Percentiles rank a stretch among this genome's conserved stretches.
These are phyloP conservation scores for Penicillium polonicum DNA, from an alignment of 2,329 filamentous ascomycete genomes.

Conservation along the genomic window DNA sequence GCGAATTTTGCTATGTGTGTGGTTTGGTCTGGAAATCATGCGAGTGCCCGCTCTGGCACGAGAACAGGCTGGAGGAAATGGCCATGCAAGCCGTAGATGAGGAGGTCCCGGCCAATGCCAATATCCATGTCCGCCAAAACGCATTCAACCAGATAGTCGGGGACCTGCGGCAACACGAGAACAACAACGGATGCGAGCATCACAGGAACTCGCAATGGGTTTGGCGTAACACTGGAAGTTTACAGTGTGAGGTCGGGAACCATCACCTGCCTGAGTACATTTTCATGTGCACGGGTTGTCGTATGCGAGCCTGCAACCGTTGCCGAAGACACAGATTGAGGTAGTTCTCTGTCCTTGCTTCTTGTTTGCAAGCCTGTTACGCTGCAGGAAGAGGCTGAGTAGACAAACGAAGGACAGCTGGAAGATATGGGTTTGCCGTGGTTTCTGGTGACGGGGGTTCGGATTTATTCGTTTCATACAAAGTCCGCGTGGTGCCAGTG, in stretches of 20 bases:
- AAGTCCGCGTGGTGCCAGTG: too few species aligned
- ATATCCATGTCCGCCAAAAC: neutral
- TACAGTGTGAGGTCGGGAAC: neutral
- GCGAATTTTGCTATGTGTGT: conserved; percentile 14
- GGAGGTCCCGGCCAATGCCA: conserved; percentile 4
- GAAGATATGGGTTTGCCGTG: too few species aligned
- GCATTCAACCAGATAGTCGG: conserved; percentile 8
- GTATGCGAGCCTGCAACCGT: conserved; percentile 11
- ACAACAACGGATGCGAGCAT: conserved; percentile 12
- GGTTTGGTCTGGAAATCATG: conserved; percentile 10
- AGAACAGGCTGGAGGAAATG: conserved; percentile 3
- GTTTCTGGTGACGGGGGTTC: too few species aligned
- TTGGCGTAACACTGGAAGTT: neutral
- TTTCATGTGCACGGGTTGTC: conserved; percentile 11
- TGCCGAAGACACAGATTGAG: conserved; percentile 4
- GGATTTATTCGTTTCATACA: too few species aligned
- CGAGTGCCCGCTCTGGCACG: conserved; percentile 11
- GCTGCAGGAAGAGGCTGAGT: too few species aligned
- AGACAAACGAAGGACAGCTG: too few species aligned
- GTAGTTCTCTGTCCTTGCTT: neutral
- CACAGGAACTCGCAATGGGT: conserved; percentile 12
- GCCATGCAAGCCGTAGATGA: conserved; percentile 9
- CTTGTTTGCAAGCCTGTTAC: too few species aligned
- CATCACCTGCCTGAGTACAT: conserved; percentile 7
- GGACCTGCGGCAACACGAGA: conserved; percentile 8